Evolutionary conservation across 805 yeast genomes (phyloP).

Genomic region (Kregervanrija fluxuum): DNA sequence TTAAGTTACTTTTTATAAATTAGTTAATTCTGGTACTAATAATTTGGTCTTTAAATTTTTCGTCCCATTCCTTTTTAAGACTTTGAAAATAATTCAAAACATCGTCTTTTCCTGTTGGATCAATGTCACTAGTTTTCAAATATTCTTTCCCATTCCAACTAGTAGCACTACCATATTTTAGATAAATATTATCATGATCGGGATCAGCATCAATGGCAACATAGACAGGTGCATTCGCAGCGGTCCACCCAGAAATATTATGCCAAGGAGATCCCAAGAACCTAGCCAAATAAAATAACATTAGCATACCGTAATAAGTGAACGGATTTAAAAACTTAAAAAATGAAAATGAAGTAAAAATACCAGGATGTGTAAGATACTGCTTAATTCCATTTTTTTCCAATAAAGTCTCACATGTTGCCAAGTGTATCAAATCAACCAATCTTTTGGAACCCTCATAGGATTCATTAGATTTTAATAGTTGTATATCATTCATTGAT

Average conservation of each 20-base stretch:
- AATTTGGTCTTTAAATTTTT: slow-evolving; percentile 65
- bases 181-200: slow-evolving; percentile 31
- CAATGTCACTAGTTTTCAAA: slow-evolving; percentile 49
- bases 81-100: slow-evolving; percentile 57
- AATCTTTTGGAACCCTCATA: slow-evolving; percentile 91
- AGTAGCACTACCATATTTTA: slow-evolving; percentile 71
- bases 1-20: slow-evolving; percentile 9
- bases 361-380: slow-evolving; percentile 89
- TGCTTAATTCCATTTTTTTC: slow-evolving; percentile 51
- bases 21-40: slow-evolving; percentile 17
- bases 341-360: slow-evolving; percentile 78
- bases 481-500: slow-evolving; percentile 68
- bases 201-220: slow-evolving; percentile 52
- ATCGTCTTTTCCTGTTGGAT: slow-evolving; percentile 56
- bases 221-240: slow-evolving; percentile 80
- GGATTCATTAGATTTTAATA: slow-evolving; percentile 54
- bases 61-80: slow-evolving; percentile 65
- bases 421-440: slow-evolving; percentile 76
- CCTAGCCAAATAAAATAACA: slow-evolving; percentile 78
- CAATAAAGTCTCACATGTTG: slow-evolving; percentile 48
- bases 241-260: slow-evolving; percentile 79
- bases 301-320: slow-evolving; percentile 80
- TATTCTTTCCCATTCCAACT: slow-evolving; percentile 58
- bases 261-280: slow-evolving; percentile 82
- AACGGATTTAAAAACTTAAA: slow-evolving; percentile 67